Conservation (phyloP, 179 eudicot genomes). For the Corrigiola litoralis region DNA sequence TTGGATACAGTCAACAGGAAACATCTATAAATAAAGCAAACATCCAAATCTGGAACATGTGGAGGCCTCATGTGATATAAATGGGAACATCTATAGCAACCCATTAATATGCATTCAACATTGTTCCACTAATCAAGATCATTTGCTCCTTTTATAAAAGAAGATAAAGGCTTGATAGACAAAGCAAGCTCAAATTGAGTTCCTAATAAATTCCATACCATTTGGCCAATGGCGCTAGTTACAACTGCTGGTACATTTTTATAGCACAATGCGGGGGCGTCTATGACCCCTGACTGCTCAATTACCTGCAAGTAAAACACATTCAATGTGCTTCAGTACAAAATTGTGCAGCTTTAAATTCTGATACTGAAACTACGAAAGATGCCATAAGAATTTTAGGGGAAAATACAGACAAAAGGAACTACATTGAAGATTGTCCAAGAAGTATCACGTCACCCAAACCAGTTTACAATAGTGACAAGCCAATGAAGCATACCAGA, state of each 20-base stretch:
- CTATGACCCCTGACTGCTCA: conserved; percentile 68
- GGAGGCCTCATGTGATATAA: not conserved
- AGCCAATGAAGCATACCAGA: not conserved
- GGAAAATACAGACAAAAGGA: not conserved
- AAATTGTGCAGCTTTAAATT: not conserved
- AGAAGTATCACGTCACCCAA: too few species aligned
- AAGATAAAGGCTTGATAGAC: too few species aligned
- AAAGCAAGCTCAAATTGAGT: not conserved
- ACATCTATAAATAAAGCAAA: not conserved
- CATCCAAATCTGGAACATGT: not conserved
- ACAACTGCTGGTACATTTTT: conserved; percentile 51
- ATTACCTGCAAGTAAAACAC: conserved; percentile 43
- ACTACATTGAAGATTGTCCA: too few species aligned
- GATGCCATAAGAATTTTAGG: not conserved
- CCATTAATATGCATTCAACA: not conserved
- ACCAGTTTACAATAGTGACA: not conserved
- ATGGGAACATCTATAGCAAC: not conserved
- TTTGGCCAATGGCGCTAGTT: conserved; percentile 78
- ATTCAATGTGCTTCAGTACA: not conserved
- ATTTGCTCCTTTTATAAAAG: not conserved
- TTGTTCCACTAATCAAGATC: not conserved
- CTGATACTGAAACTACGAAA: not conserved
- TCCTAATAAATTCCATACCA: conserved; percentile 37
- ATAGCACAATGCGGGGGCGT: conserved; percentile 49
- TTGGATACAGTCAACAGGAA: not conserved